Conservation (phyloP, 306 rosid species). For the Pyrus communis region DNA sequence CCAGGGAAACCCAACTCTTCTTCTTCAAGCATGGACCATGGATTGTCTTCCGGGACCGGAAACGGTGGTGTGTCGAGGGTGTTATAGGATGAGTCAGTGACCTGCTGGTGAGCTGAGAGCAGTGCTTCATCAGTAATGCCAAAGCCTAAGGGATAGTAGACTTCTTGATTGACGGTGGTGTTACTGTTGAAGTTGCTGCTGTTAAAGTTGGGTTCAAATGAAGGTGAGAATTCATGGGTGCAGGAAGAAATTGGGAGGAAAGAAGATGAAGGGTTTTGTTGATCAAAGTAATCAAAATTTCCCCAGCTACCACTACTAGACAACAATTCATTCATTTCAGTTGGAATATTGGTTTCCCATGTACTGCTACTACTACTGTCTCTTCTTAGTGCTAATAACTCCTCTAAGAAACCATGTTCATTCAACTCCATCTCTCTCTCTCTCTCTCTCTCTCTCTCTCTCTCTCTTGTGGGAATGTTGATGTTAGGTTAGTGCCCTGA, state of each 20-base stretch:
- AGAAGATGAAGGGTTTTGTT: constrained; percentile 37
- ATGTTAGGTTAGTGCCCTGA: constrained; percentile 32
- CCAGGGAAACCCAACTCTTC: constrained; percentile 48
- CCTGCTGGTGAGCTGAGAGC: constrained; percentile 41
- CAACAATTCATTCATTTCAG: constrained; percentile 46
- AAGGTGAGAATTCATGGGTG: constrained; percentile 35
- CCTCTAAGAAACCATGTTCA: constrained; percentile 61
- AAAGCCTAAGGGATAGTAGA: constrained; percentile 29
- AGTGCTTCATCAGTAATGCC: constrained; percentile 9
- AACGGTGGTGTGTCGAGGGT: constrained; percentile 39
- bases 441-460: constrained; percentile 9
- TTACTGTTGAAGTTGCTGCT: background rate
- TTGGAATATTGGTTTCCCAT: constrained; percentile 46
- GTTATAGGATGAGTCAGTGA: constrained; percentile 39
- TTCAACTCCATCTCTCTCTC: constrained; percentile 45
- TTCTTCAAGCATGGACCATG: constrained; percentile 45
- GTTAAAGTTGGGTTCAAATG: constrained; percentile 21
- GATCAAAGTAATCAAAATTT: constrained; percentile 48
- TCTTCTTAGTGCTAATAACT: constrained; percentile 54
- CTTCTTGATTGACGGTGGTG: constrained; percentile 38
- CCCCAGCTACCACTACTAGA: constrained; percentile 27
- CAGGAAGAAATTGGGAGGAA: constrained; percentile 41
- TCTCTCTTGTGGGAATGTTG: constrained; percentile 35
- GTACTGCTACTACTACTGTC: constrained; percentile 38
- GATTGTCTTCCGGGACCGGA: constrained; percentile 34